Percentiles rank a stretch among this genome's conserved stretches.
These are phyloP conservation scores for Blumeria graminis DNA, from an alignment of 2,329 filamentous ascomycete genomes.

Conservation along the genomic window DNA sequence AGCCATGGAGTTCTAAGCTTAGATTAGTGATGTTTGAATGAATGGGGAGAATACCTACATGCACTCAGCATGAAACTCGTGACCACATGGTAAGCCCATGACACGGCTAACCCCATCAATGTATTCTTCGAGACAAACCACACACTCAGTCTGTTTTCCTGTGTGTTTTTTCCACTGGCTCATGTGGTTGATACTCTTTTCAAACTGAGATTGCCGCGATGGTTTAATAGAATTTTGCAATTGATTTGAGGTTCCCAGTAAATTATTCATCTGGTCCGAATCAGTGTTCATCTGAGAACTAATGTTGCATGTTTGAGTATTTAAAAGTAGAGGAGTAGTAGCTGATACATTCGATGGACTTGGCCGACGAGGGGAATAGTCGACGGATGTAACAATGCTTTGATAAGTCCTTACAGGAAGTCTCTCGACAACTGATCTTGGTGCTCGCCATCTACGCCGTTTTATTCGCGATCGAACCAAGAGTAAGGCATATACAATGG, in stretches of 20 bases:
- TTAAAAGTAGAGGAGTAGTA: conserved; percentile 57
- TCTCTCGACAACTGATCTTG: conserved; percentile 82
- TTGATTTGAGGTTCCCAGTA: conserved; percentile 19
- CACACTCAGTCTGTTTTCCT: conserved; percentile 59
- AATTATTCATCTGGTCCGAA: conserved; percentile 25
- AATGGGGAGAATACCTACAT: conserved; percentile 42
- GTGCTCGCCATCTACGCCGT: conserved; percentile 80
- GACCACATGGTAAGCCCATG: conserved; percentile 91
- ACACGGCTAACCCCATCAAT: conserved; percentile 81
- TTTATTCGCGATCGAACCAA: conserved; percentile 74
- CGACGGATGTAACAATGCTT: conserved; percentile 41
- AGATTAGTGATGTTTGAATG: conserved; percentile 3
- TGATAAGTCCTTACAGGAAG: conserved; percentile 92
- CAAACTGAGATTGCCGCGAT: conserved; percentile 17
- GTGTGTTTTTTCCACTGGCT: conserved; percentile 42
- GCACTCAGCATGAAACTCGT: conserved; percentile 95
- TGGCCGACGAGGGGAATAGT: conserved; percentile 31
- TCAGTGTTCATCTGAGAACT: conserved; percentile 41
- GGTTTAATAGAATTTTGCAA: conserved; percentile 9
- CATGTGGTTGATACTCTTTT: conserved; percentile 23
- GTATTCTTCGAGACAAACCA: conserved; percentile 92
- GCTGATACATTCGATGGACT: conserved; percentile 43
- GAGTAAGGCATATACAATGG: conserved; percentile 74
- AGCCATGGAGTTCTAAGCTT: conserved; percentile 68
- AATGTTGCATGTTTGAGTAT: conserved; percentile 28